These are phyloP conservation scores for Euphrasia confusa DNA, from an alignment of 257 asterid genomes.

Conservation along the genomic window DNA sequence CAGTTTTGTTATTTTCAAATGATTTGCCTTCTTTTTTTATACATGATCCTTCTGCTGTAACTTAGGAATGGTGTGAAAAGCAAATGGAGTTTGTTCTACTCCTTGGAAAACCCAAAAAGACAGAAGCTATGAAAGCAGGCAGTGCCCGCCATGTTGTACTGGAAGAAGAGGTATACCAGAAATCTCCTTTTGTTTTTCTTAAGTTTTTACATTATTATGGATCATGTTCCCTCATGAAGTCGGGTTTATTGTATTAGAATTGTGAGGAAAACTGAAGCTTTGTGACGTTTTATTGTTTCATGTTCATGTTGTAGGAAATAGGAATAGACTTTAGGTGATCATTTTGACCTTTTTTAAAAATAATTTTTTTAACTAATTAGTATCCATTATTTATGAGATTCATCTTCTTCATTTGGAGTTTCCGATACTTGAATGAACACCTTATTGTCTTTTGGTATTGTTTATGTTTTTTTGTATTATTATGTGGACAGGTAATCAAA, in stretches of 20 bases:
- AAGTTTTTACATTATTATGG: background rate
- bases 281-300: background rate
- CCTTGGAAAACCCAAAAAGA: constrained; percentile 48
- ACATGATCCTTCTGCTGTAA: background rate
- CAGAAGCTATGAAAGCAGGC: constrained; percentile 85
- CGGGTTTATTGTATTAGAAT: background rate
- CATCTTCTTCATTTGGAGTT: background rate
- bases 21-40: background rate
- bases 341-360: background rate
- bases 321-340: background rate
- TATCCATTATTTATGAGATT: background rate
- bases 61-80: constrained; percentile 97
- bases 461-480: constrained; percentile 21
- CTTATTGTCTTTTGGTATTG: constrained; percentile 5
- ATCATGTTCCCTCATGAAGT: background rate
- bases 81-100: constrained; percentile 59
- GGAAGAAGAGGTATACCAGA: constrained; percentile 65
- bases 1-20: background rate
- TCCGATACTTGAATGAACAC: constrained; percentile 10
- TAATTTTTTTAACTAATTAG: constrained; percentile 2
- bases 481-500: constrained; percentile 54
- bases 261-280: background rate
- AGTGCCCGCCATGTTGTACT: constrained; percentile 72
- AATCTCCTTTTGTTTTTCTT: background rate
- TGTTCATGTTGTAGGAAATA: background rate